Evolutionary conservation across 177 flowering plant species (phyloP), one percentile per base, ranked within the genome.

Genomic region (Telopea speciosissima): DNA sequence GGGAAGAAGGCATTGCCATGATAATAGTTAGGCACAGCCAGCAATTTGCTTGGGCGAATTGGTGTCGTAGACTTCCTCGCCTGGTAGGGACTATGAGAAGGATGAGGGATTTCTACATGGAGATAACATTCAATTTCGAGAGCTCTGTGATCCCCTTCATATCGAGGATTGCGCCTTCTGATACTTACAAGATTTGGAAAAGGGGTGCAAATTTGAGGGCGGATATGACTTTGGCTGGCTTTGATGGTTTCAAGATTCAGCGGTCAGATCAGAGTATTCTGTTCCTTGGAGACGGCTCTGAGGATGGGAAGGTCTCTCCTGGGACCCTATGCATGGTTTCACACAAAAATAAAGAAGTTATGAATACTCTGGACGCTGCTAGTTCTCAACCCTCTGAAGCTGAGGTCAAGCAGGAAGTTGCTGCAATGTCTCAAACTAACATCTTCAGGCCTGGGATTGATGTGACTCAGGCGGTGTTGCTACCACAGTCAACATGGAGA

Each of bases 391-490:
- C 96, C 28, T 79, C 82, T 25, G 97, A 92, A 14, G 86, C 88
- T 22, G 96, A 90, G 83, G 84, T 90, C 63, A 76, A 75, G 61
- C 89, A 84, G 68, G 97, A 92, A 83, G 96, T 92, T 56, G 78
- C 83, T 63, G 83, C 90, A 24, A 90, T 92, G 97, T 92, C 91
- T 54, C 88, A 85, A 78, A 92, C 94, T n/a, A 90, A 85, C 66
- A 89, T 89, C 69, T 90, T 89, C 75, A 84, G 97, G 82, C 96
- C 97, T 21, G 97, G 97, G 21, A 92, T 92, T 68, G 97, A 92
- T 79, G 97, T 92, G 63, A 92, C 97, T 60, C 83, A 89, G 75
- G 96, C 97, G 40, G 91, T 88, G 68, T 89, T 92, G 31, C 73
- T 90, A 72, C 94, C 97, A 0, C 97, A 92, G 71, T 59, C 82